Base-by-base conservation (phyloP, 345 rosid genomes). In the Bretschneidera sinensis region DNA sequence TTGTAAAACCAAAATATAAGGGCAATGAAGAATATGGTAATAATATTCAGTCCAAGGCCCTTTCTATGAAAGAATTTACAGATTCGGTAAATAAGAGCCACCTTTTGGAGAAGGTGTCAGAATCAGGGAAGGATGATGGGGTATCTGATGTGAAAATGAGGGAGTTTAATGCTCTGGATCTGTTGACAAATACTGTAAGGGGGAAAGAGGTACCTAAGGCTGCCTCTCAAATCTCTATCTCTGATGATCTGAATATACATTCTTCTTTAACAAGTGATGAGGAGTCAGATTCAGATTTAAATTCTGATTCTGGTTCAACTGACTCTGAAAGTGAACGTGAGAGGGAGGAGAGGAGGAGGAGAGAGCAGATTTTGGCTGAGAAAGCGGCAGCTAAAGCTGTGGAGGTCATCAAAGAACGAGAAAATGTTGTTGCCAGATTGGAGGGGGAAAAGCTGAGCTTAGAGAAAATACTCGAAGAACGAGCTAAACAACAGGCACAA, bases 371-470 rank as follows among this genome's bases (percentile, higher is more conserved):
- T 71, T 79, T 89, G 56, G 85, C 96, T 57, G 96, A 89, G 77
- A 79, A 71, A 75, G 85, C 80, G 21, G 94, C 94, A 22, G 86
- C 90, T 64, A 89, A 84, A 78, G 89, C 94, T 62, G 78, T 70
- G 39, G 86, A 73, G 54, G 87, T 79, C 48, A 84, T 89, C 65
- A 87, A 80, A 80, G 96, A 89, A 73, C 81, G 81, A 54, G 98
- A 92, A 74, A 83, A 92, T 72, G 61, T 69, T 76, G 88, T 89
- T 63, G 98, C 98, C 25, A 84, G 84, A 75, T 78, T 89, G 64
- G 97, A 92, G 73, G 98, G 98, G 17, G 97, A 92, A 78, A 92
- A 92, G 74, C 87, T 83, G 75, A 87, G 91, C 73, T 71, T 92
- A 75, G 98, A 89, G 88, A 92, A 89, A 71, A 85, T 89, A 76